These are phyloP conservation scores for Kalmanozyma brasiliensis DNA, from an alignment of 1,284 basidiomycete species.

Conservation along the genomic window DNA sequence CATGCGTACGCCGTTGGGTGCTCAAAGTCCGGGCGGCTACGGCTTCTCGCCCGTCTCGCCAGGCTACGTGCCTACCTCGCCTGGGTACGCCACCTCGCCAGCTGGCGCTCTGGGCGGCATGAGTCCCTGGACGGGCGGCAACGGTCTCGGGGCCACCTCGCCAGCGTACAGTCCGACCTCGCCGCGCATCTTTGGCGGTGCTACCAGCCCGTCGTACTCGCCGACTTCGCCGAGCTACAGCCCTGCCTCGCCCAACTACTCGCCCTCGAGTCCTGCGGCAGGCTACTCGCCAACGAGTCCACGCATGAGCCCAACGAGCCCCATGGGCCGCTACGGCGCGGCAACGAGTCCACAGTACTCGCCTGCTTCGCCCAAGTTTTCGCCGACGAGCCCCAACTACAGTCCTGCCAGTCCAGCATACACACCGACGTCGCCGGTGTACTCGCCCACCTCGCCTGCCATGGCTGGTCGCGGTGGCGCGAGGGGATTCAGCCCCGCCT, in stretches of 20 bases:
- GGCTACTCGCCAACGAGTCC: constrained; percentile 65
- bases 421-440: constrained; percentile 64
- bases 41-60: constrained; percentile 65
- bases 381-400: constrained; percentile 61
- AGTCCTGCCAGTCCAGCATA: constrained; percentile 70
- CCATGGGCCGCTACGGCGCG: constrained; percentile 65
- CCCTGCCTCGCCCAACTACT: constrained; percentile 59
- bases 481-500: constrained; percentile 51
- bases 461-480: constrained; percentile 41
- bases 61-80: constrained; percentile 60
- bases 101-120: constrained; percentile 75
- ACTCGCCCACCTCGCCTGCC: constrained; percentile 52
- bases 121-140: constrained; percentile 60
- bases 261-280: constrained; percentile 57
- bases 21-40: constrained; percentile 62
- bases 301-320: constrained; percentile 61
- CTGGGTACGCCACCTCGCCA: constrained; percentile 63
- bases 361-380: constrained; percentile 56
- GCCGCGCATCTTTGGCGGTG: constrained; percentile 75
- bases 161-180: constrained; percentile 72
- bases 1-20: constrained; percentile 66
- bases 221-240: constrained; percentile 72
- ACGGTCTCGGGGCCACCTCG: constrained; percentile 75
- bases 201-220: constrained; percentile 70
- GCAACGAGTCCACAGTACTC: constrained; percentile 71